Base-by-base conservation (phyloP, 2,329 filamentous ascomycete genomes). In the Diaporthe vaccinii region DNA sequence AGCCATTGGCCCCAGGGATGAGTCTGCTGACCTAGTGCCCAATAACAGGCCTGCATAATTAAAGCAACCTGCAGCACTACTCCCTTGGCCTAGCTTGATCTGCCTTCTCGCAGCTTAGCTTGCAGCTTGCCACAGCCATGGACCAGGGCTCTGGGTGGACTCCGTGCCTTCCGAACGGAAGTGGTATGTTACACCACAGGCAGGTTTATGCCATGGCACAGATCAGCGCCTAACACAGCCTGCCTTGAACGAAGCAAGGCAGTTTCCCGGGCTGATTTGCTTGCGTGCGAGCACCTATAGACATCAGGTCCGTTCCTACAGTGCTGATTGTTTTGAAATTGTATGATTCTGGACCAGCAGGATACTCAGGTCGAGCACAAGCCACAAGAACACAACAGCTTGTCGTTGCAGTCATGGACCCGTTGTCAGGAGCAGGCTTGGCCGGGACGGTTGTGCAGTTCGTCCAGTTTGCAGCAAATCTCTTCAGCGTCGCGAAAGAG, bases 401-500 rank as follows among this genome's bases (percentile, higher is more conserved):
- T 25, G 22, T 10, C 25, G 2, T 28, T 14, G 14, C 41, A 46
- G 59, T 10, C 4, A 65, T 65, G 59, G 59, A 65, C 41, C 59
- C 59, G 25, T 15, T 65, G 17, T 65, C 59, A 28, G 59, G 39
- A 12, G 59, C 59, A 22, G 39, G 59, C 25, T 15, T 65, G 28
- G 59, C 59, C 10, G 59, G 59, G 17, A 65, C 59, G 8, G 41
- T 65, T 25, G 39, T 65, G 25, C 59, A 65, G 20, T 65, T 65
- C 39, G 41, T 65, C 15, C 59, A 65, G 10, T 65, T 65, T 39
- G 59, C 59, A 31, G 59, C 59, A 46, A 65, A 28, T 6, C 59
- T 65, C 39, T 65, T 65, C 59, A 65, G 5, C 41, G 41, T 65
- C n/a, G 59, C 41, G 10, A 65, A 46, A 15, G 59, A 65, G n/a